phyloP scores from a whole-genome alignment of 108 stramenopile species.

The Phaeodactylum tricornutum region DNA sequence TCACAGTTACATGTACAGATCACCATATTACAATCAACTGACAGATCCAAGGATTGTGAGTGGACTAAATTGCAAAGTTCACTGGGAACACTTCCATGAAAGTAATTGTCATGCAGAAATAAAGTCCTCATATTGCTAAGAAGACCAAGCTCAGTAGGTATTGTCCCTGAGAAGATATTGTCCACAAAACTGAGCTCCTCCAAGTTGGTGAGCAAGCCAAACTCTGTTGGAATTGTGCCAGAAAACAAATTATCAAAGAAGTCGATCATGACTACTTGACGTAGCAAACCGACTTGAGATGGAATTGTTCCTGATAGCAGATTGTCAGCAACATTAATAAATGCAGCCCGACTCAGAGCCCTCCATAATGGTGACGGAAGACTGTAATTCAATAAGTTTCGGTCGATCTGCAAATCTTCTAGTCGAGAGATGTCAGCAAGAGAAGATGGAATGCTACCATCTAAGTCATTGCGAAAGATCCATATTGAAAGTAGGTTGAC shows the following conservation, averaged over 20 bases:
- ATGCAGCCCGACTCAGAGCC: no score
- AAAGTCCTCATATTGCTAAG: conserved; percentile 25
- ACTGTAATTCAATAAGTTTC: no score
- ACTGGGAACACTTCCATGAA: conserved; percentile 28
- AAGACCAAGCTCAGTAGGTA: conserved; percentile 45
- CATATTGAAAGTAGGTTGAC: conserved; percentile 11
- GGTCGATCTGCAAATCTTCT: conserved; percentile 19
- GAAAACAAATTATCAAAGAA: conserved; percentile 44
- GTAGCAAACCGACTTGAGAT: no score
- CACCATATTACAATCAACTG: no score
- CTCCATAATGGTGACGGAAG: no score
- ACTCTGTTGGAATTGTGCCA: conserved; percentile 20
- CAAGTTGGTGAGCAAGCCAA: conserved; percentile 10
- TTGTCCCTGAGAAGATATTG: conserved; percentile 40
- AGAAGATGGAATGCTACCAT: conserved; percentile 23
- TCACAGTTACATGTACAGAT: no score
- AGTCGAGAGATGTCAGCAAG: conserved; percentile 21
- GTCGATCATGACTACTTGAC: no score
- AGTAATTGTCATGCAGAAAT: conserved; percentile 21
- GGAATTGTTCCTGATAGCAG: no score
- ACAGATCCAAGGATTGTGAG: no score
- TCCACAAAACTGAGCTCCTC: conserved; percentile 36
- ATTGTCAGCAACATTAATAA: no score
- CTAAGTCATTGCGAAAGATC: conserved; percentile 42
- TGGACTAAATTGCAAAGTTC: conserved; percentile 30